phyloP scores from a whole-genome alignment of 257 asterid species.

The Ilex aquifolium region DNA sequence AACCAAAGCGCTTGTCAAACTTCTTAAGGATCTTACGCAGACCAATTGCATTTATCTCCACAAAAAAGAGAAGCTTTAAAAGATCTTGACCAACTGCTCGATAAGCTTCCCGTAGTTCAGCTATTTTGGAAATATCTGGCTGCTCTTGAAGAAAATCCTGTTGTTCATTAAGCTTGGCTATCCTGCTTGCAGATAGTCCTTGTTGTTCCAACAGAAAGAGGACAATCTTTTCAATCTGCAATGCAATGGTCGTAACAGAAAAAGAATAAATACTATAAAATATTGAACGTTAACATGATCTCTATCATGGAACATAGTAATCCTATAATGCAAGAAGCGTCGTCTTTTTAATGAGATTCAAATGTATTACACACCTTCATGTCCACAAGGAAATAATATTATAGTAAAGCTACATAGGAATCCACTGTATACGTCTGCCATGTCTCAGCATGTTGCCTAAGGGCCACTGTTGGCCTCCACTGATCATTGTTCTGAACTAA shows the following conservation, averaged over 20 bases:
- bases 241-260: slow-evolving; percentile 25
- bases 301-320: no score
- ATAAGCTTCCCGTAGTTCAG: slow-evolving; percentile 80
- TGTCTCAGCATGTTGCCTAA: no score
- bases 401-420: no score
- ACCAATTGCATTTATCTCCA: slow-evolving; percentile 91
- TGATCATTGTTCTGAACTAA: no score
- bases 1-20: slow-evolving; percentile 86
- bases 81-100: slow-evolving; percentile 86
- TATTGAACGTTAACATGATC: no score
- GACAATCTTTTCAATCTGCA: slow-evolving; percentile 90
- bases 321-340: no score
- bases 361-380: no score
- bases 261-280: neutral
- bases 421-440: no score
- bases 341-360: no score
- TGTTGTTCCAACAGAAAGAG: slow-evolving; percentile 94
- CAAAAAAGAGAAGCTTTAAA: slow-evolving; percentile 73
- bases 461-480: no score
- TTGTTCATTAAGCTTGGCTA: slow-evolving; percentile 54
- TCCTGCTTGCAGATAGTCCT: slow-evolving; percentile 76
- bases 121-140: slow-evolving; percentile 72
- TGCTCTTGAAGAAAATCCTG: slow-evolving; percentile 69
- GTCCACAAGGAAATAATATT: no score
- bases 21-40: slow-evolving; percentile 91